A percentile compares a stretch with the other conserved stretches of the same genome.
These are phyloP conservation scores for Dichotomopilus funicola DNA, from an alignment of 2,329 filamentous ascomycete genomes.

Conservation along the genomic window DNA sequence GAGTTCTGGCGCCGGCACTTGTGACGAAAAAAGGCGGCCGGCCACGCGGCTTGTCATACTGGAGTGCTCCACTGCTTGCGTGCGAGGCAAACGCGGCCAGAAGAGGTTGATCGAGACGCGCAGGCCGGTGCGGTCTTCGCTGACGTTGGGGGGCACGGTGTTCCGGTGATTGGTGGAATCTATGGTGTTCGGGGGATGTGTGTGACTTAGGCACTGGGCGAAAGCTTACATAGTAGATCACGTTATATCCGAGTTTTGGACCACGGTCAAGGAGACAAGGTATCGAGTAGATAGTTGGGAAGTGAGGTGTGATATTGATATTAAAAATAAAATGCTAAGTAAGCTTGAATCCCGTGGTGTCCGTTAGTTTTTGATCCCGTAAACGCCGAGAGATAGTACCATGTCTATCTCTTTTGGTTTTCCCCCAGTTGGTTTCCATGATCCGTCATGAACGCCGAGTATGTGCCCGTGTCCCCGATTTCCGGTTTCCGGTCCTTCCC, in stretches of 20 bases:
- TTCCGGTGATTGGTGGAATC: too few relatives aligned
- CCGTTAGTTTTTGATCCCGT: slow-evolving; percentile 3
- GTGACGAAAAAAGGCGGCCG: too few relatives aligned
- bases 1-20: background rate
- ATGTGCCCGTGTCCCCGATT: background rate
- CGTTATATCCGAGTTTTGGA: too few relatives aligned
- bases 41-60: background rate
- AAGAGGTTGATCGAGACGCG: background rate
- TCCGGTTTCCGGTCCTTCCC: background rate
- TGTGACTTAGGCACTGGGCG: too few relatives aligned
- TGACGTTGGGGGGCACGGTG: background rate
- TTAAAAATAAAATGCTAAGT: background rate
- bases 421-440: background rate
- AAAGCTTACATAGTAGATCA: too few relatives aligned
- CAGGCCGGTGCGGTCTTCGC: background rate
- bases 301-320: background rate
- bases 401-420: slow-evolving; percentile 8
- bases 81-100: background rate
- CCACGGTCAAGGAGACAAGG: too few relatives aligned
- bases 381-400: slow-evolving; percentile 3
- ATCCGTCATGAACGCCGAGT: background rate
- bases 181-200: too few relatives aligned
- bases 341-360: background rate
- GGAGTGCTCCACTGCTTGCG: background rate
- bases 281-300: background rate